A percentile compares a stretch with the other conserved stretches of the same genome.
These are phyloP conservation scores for Quercus alba DNA, from an alignment of 306 rosid species.

Conservation along the genomic window DNA sequence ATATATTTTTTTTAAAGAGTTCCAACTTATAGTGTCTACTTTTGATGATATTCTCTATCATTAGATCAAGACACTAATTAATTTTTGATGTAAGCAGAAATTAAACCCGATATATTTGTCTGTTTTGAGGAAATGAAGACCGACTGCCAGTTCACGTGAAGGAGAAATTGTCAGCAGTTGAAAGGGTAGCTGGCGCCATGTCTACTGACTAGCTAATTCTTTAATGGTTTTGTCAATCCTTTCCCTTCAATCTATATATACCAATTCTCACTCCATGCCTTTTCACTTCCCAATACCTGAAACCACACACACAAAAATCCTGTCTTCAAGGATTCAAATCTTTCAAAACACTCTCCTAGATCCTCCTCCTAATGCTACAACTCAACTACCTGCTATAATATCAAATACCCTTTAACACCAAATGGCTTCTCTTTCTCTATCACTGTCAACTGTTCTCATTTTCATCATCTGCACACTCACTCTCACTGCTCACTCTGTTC, in stretches of 20 bases:
- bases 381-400: not conserved
- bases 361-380: not conserved
- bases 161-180: not conserved
- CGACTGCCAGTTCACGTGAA: not conserved
- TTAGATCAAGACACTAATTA: no score
- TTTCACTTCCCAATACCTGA: no score
- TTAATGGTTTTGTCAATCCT: not conserved
- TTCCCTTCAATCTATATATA: not conserved
- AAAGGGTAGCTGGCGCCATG: not conserved
- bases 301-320: no score
- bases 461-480: constrained; percentile 21
- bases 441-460: not conserved
- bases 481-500: constrained; percentile 37
- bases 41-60: no score
- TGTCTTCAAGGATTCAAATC: no score
- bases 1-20: no score
- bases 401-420: not conserved
- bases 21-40: no score
- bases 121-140: not conserved
- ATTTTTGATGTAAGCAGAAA: no score
- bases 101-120: not conserved
- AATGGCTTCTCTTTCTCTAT: constrained; percentile 34
- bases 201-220: not conserved
- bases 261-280: not conserved
- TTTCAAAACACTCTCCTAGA: no score